phyloP scores from a whole-genome alignment of 164 flowering plant genomes.

The Sextonia rubra region DNA sequence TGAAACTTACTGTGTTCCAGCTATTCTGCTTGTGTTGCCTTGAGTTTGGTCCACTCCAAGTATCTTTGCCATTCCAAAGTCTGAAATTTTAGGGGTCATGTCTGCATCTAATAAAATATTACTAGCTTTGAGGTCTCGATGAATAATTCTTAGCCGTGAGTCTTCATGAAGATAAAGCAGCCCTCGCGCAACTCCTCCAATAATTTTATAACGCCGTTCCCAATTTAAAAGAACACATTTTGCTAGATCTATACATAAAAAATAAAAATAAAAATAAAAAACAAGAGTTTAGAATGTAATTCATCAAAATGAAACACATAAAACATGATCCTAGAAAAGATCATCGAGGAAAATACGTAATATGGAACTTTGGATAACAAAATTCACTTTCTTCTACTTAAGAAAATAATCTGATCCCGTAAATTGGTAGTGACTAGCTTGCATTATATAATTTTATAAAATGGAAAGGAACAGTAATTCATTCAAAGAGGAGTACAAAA shows the following conservation, averaged over 20 bases:
- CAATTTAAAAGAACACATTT: slow-evolving; percentile 13
- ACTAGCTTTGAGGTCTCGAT: slow-evolving; percentile 55
- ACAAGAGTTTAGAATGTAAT: not conserved
- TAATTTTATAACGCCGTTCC: slow-evolving; percentile 20
- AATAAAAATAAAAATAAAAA: not conserved
- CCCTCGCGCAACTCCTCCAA: slow-evolving; percentile 45
- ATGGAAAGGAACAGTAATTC: too few species aligned
- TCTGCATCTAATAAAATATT: slow-evolving; percentile 43
- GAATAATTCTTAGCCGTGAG: slow-evolving; percentile 44
- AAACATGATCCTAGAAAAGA: not conserved
- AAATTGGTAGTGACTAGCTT: not conserved
- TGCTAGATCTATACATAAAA: not conserved
- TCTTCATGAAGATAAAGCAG: slow-evolving; percentile 58
- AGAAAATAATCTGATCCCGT: not conserved
- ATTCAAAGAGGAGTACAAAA: too few species aligned
- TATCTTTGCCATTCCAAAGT: slow-evolving; percentile 46
- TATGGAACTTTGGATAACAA: not conserved
- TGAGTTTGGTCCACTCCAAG: slow-evolving; percentile 24
- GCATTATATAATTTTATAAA: not conserved
- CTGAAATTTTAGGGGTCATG: slow-evolving; percentile 42
- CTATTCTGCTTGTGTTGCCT: slow-evolving; percentile 20
- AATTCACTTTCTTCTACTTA: too few species aligned
- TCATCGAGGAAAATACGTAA: not conserved
- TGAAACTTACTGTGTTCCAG: slow-evolving; percentile 36
- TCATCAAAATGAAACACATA: not conserved